Evolutionary conservation across 495 filamentous ascomycete genomes (phyloP), one percentile per base, ranked within the genome.

Genomic region (Aspergillus biplanus): DNA sequence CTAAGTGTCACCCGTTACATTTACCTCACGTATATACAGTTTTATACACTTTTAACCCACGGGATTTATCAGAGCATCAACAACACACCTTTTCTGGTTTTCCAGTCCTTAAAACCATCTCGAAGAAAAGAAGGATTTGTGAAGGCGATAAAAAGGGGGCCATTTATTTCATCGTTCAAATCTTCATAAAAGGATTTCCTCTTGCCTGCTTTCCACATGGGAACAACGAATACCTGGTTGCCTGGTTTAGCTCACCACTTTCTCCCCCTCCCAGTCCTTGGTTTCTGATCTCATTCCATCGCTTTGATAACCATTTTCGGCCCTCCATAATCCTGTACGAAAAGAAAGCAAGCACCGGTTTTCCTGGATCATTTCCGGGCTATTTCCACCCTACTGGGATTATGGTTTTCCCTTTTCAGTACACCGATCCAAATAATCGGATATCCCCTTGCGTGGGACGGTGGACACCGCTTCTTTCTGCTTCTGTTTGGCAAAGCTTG

Each of bases 381-480:
- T 34, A 32, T 33, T 34, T 54, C 52, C 52, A 34, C 27, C 5
- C 52, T 32, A 54, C 33, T 34, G 27, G 52, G 33, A 34, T 33
- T 13, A 34, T 34, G 11, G 6, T 53, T 11, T 11, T 53, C 27
- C 27, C 11, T 53, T 53, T 13, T 53, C 21, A 21, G 33, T 15
- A 54, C 12, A 54, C 27, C 33, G 7, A 54, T 32, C 7, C 27
- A 34, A 54, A 54, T 54, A 54, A 54, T 54, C 52, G 52, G 52
- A 54, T 54, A 27, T 54, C 13, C 31, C 52, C 52, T 54, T 54
- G 52, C 52, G 21, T 50, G 12, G 18, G 7, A n/a, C 1, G 46
- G 9, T 53, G 50, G 52, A 54, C 52, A 54, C 52, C 52, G 33
- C 27, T 54, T 54, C 31, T 54, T 54, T 27, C 9, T 53, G 50